phyloP scores from a whole-genome alignment of 202 grass and related monocot species.

The Cymbopogon flexuosus region DNA sequence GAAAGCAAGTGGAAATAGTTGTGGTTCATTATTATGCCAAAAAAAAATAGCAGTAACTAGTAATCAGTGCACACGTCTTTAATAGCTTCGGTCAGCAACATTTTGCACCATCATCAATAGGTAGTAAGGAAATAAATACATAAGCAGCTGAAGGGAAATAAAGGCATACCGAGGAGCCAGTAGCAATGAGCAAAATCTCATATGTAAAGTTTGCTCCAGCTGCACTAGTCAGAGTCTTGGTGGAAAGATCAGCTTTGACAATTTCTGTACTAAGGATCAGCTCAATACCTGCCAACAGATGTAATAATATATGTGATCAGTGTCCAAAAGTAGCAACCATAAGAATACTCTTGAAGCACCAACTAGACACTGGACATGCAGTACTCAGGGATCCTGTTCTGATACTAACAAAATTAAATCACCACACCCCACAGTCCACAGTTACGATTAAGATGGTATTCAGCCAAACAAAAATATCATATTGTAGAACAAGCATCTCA shows the following conservation, averaged over 20 bases:
- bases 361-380: neutral
- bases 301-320: slow-evolving; percentile 1
- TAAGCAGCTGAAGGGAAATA: neutral
- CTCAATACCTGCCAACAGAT: slow-evolving; percentile 63
- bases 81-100: neutral
- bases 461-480: neutral
- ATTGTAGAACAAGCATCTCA: neutral
- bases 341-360: neutral
- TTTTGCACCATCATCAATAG: slow-evolving; percentile 21
- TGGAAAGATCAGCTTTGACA: slow-evolving; percentile 74
- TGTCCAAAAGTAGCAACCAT: slow-evolving; percentile 1
- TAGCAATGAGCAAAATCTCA: slow-evolving; percentile 77
- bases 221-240: slow-evolving; percentile 73
- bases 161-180: slow-evolving; percentile 71
- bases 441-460: neutral
- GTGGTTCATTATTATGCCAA: neutral
- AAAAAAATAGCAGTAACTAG: neutral
- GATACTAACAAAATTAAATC: neutral
- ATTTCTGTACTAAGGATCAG: slow-evolving; percentile 90
- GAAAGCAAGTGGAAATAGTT: neutral
- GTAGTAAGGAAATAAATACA: neutral
- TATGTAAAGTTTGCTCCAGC: slow-evolving; percentile 73
- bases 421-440: neutral
- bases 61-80: neutral
- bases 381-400: neutral